Conservation (phyloP, 306 rosid genomes). For the Mucuna pruriens region DNA sequence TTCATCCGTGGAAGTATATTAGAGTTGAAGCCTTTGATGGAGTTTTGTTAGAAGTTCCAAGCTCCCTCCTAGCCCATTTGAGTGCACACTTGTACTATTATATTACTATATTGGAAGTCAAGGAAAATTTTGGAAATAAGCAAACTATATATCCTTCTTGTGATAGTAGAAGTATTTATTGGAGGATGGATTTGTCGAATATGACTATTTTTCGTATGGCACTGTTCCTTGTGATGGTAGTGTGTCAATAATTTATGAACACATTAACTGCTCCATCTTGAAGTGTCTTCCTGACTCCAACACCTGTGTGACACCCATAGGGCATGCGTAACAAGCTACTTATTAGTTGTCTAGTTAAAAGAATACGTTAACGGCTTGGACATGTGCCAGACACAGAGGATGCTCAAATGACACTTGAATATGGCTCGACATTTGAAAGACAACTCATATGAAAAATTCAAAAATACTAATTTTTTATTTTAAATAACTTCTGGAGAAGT, state of each 20-base stretch:
- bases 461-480: too few relatives aligned
- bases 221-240: background rate
- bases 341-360: too few relatives aligned
- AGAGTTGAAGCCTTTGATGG: background rate
- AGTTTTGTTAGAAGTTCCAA: slow-evolving; percentile 11
- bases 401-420: too few relatives aligned
- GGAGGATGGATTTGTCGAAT: slow-evolving; percentile 16
- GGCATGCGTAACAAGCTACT: background rate
- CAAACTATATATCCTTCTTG: background rate
- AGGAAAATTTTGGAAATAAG: background rate
- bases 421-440: too few relatives aligned
- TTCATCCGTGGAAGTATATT: slow-evolving; percentile 12
- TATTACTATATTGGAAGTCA: background rate
- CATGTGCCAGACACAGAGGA: too few relatives aligned
- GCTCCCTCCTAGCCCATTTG: slow-evolving; percentile 12
- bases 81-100: slow-evolving; percentile 6
- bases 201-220: background rate
- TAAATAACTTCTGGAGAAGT: too few relatives aligned
- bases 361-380: too few relatives aligned
- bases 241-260: background rate
- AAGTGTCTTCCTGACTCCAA: background rate
- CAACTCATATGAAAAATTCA: too few relatives aligned
- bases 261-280: background rate
- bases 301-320: background rate
- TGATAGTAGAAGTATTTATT: background rate